These are phyloP conservation scores for Alternaria alternata DNA, from an alignment of 2,329 filamentous ascomycete genomes.

Conservation along the genomic window DNA sequence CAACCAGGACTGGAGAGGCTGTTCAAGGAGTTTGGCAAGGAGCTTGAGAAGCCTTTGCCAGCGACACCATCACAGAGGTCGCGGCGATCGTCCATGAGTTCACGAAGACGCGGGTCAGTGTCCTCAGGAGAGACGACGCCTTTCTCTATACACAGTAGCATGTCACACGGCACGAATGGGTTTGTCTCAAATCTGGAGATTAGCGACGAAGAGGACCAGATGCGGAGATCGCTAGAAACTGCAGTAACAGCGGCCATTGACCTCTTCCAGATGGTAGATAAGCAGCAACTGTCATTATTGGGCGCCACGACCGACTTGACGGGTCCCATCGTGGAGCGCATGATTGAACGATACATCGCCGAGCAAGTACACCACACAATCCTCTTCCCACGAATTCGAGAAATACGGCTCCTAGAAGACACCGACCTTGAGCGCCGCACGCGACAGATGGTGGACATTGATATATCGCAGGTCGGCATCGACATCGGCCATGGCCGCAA, in stretches of 20 bases:
- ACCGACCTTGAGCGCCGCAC: slow-evolving; percentile 88
- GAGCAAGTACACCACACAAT: slow-evolving; percentile 89
- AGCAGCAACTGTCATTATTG: slow-evolving; percentile 89
- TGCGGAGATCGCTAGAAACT: slow-evolving; percentile 87
- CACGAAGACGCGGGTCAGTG: slow-evolving; percentile 45
- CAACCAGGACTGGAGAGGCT: slow-evolving; percentile 87
- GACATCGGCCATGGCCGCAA: slow-evolving; percentile 78
- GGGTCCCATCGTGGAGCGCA: slow-evolving; percentile 85
- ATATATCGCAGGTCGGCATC: slow-evolving; percentile 94
- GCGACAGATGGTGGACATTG: slow-evolving; percentile 89
- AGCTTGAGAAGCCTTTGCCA: slow-evolving; percentile 84
- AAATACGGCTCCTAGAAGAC: slow-evolving; percentile 82
- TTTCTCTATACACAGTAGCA: slow-evolving; percentile 49
- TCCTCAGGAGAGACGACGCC: slow-evolving; percentile 48
- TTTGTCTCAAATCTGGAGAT: slow-evolving; percentile 64
- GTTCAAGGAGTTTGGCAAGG: slow-evolving; percentile 86
- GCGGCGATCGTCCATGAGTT: slow-evolving; percentile 43
- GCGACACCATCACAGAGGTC: slow-evolving; percentile 66
- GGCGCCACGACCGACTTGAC: slow-evolving; percentile 94
- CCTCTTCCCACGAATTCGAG: slow-evolving; percentile 82
- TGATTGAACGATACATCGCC: slow-evolving; percentile 93
- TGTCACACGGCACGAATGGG: slow-evolving; percentile 47
- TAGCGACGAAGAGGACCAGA: slow-evolving; percentile 89
- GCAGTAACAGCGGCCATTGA: slow-evolving; percentile 94
- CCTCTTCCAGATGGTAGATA: slow-evolving; percentile 93